These are phyloP conservation scores for Mortierella sp. DNA, from an alignment of 371 early-diverging fungal genomes.

Conservation along the genomic window DNA sequence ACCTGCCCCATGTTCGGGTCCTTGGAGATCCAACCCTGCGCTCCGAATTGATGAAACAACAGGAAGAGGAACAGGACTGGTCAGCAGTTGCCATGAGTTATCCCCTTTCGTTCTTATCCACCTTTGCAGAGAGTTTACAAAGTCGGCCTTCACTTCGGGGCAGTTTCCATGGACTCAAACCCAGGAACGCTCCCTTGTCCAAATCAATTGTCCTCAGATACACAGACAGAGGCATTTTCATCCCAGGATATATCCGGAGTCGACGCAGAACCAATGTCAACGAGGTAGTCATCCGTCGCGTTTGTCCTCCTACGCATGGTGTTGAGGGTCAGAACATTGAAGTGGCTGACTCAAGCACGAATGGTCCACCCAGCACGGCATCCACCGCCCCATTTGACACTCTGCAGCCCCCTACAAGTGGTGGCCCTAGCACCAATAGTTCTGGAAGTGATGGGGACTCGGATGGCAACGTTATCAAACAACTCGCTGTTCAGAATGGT, in stretches of 20 bases:
- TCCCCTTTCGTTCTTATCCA: conserved; percentile 33
- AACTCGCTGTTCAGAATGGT: background rate
- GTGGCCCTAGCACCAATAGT: background rate
- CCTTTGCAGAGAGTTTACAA: conserved; percentile 44
- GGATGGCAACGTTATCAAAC: conserved; percentile 4
- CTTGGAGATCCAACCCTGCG: conserved; percentile 21
- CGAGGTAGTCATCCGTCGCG: conserved; percentile 28
- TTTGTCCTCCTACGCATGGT: conserved; percentile 22
- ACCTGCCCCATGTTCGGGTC: conserved; percentile 36
- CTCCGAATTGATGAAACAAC: conserved; percentile 28
- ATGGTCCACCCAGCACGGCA: background rate
- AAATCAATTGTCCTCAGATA: conserved; percentile 46
- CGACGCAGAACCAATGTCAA: conserved; percentile 18
- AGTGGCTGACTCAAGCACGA: background rate
- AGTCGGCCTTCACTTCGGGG: conserved; percentile 51
- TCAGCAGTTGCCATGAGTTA: conserved; percentile 18
- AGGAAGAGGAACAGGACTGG: conserved; percentile 22
- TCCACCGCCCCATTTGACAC: conserved; percentile 10
- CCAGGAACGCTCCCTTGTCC: conserved; percentile 31
- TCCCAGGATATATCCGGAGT: conserved; percentile 44
- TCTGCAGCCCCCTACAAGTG: conserved; percentile 4
- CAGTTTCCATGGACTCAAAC: conserved; percentile 19
- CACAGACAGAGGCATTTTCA: conserved; percentile 43
- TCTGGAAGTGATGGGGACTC: conserved; percentile 18
- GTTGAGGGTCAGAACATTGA: conserved; percentile 19